Percentiles rank a stretch among this genome's conserved stretches.
These are phyloP conservation scores for Oxytropis ochrocephala DNA, from an alignment of 306 rosid species.

Conservation along the genomic window DNA sequence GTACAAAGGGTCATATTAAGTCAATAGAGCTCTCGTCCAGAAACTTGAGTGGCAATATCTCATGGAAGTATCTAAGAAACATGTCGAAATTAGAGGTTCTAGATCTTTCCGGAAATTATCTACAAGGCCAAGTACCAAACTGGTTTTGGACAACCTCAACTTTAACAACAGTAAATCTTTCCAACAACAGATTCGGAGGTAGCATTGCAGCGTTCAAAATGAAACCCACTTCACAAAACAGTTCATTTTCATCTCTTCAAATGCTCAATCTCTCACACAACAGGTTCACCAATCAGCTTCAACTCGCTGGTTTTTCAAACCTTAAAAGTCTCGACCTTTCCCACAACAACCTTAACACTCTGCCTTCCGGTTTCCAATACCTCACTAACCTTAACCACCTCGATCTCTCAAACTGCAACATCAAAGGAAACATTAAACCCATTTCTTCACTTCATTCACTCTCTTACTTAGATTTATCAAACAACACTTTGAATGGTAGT, in stretches of 20 bases:
- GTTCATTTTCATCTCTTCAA: conserved; percentile 30
- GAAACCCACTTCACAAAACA: conserved; percentile 20
- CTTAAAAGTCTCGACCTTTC: conserved; percentile 65
- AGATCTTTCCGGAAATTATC: conserved; percentile 61
- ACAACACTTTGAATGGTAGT: conserved; percentile 55
- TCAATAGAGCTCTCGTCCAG: conserved; percentile 41
- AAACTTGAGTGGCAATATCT: conserved; percentile 55
- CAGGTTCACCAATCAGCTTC: conserved; percentile 60
- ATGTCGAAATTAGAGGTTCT: conserved; percentile 45
- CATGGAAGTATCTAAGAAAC: conserved; percentile 62
- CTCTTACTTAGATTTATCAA: conserved; percentile 56
- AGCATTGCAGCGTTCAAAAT: conserved; percentile 29
- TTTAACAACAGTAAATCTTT: conserved; percentile 44
- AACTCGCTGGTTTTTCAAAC: conserved; percentile 44
- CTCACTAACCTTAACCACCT: conserved; percentile 42
- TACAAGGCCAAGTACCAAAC: conserved; percentile 59
- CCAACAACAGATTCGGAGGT: conserved; percentile 68
- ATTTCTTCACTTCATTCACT: conserved; percentile 45
- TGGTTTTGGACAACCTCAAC: conserved; percentile 54
- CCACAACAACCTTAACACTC: conserved; percentile 31
- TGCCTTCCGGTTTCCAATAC: conserved; percentile 52
- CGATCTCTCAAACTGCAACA: conserved; percentile 57
- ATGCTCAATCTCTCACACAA: conserved; percentile 66
- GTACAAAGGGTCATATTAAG: conserved; percentile 34
- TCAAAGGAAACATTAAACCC: conserved; percentile 51